These are phyloP conservation scores for Ephemerocybe angulata DNA, from an alignment of 768 basidiomycete genomes.

Conservation along the genomic window DNA sequence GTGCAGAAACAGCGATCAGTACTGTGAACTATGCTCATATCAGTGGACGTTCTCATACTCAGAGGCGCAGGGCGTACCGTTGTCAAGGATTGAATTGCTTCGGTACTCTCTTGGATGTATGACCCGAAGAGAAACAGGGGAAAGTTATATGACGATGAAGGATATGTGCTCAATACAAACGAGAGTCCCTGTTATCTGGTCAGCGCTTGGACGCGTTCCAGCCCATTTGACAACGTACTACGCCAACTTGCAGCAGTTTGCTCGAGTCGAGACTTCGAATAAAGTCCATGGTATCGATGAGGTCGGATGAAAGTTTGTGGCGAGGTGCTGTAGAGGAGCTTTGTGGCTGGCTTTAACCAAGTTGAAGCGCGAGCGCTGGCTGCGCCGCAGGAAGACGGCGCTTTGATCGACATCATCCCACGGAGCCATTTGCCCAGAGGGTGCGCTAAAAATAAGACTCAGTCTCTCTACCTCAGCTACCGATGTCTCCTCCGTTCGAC, in stretches of 20 bases:
- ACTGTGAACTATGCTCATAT: slow-evolving; percentile 52
- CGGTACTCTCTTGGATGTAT: slow-evolving; percentile 67
- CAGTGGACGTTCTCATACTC: slow-evolving; percentile 3
- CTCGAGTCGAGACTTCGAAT: slow-evolving; percentile 68
- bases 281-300: slow-evolving; percentile 50
- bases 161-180: slow-evolving; percentile 52
- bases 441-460: not conserved
- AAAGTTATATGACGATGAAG: slow-evolving; percentile 69
- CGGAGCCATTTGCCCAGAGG: not conserved
- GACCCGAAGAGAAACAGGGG: slow-evolving; percentile 79
- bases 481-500: slow-evolving; percentile 33
- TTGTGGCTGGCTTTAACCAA: too few species aligned
- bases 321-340: not conserved
- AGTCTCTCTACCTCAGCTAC: not conserved
- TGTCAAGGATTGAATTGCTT: slow-evolving; percentile 61
- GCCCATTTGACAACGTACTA: slow-evolving; percentile 44
- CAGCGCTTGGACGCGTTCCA: not conserved
- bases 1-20: slow-evolving; percentile 53
- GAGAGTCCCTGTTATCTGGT: slow-evolving; percentile 51
- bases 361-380: not conserved
- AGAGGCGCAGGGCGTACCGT: slow-evolving; percentile 37
- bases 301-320: not conserved
- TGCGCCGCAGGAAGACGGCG: too few species aligned
- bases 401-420: not conserved
- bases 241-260: slow-evolving; percentile 60